Percentiles rank a stretch among this genome's conserved stretches.
Evolutionary conservation across 2,329 filamentous ascomycete genomes (phyloP).

Genomic region (Curvularia hawaiiensis): DNA sequence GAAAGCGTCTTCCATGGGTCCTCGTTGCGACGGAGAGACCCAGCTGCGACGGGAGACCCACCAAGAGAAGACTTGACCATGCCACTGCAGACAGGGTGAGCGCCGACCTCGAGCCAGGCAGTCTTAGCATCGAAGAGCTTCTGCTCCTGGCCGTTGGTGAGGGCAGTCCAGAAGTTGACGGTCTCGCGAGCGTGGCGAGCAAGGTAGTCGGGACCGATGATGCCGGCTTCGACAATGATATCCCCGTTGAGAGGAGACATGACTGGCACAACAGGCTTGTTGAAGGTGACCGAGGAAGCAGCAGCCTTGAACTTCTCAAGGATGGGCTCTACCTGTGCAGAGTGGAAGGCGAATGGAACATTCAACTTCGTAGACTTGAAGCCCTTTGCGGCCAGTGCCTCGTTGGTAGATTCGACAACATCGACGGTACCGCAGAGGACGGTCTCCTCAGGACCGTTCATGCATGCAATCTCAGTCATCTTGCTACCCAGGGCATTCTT

Average conservation of each 20-base stretch:
- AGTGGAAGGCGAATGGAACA: constrained; percentile 71
- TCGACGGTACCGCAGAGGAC: constrained; percentile 70
- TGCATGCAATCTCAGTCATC: constrained; percentile 67
- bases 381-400: constrained; percentile 56
- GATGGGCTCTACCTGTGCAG: constrained; percentile 67
- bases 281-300: constrained; percentile 61
- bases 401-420: constrained; percentile 61
- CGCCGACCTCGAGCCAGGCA: constrained; percentile 75
- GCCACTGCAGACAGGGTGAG: constrained; percentile 70
- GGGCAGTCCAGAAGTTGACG: constrained; percentile 70
- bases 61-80: constrained; percentile 71
- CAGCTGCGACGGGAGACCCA: constrained; percentile 58
- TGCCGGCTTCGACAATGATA: constrained; percentile 62
- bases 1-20: constrained; percentile 68
- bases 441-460: constrained; percentile 76
- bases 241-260: constrained; percentile 71
- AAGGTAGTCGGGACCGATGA: constrained; percentile 67
- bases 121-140: constrained; percentile 68
- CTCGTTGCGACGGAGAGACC: constrained; percentile 67
- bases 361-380: constrained; percentile 68
- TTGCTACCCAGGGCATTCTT: constrained; percentile 57
- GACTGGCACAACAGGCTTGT: constrained; percentile 63
- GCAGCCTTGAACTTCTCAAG: constrained; percentile 63
- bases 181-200: constrained; percentile 68
- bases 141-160: constrained; percentile 63